Percentiles rank a stretch among this genome's conserved stretches.
These are phyloP conservation scores for Xylaria sp. DNA, from an alignment of 2,329 filamentous ascomycete genomes.

Conservation along the genomic window DNA sequence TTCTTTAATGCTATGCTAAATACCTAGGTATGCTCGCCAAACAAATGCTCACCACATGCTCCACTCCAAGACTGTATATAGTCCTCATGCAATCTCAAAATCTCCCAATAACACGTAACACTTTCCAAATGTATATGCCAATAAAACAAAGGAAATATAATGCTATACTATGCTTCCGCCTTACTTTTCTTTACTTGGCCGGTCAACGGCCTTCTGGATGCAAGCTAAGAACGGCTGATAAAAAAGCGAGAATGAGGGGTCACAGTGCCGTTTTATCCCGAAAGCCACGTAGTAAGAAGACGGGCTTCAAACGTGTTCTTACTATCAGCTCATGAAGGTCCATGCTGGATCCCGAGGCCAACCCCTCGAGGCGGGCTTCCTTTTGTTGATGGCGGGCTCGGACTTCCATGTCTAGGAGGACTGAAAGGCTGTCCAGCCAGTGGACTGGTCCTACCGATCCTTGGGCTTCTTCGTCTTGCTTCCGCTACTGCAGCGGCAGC, in stretches of 20 bases:
- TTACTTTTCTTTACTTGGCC: constrained; percentile 22
- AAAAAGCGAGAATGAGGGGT: constrained; percentile 2
- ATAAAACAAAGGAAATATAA: constrained; percentile 16
- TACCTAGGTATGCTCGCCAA: not conserved
- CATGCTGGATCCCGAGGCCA: constrained; percentile 36
- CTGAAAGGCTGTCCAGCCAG: constrained; percentile 21
- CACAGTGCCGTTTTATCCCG: not conserved
- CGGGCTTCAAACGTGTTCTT: not conserved
- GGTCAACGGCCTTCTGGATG: constrained; percentile 10
- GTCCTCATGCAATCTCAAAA: constrained; percentile 2
- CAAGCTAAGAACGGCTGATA: not conserved
- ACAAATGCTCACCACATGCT: not conserved
- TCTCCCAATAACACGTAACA: not conserved
- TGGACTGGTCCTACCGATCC: constrained; percentile 28
- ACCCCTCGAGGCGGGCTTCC: constrained; percentile 26
- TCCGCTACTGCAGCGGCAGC: constrained; percentile 26
- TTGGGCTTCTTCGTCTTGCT: constrained; percentile 26
- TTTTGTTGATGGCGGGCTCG: constrained; percentile 18
- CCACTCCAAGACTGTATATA: not conserved
- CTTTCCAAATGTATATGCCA: constrained; percentile 6
- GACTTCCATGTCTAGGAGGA: constrained; percentile 8
- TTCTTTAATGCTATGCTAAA: constrained; percentile 15
- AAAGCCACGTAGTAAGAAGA: not conserved
- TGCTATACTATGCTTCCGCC: constrained; percentile 13
- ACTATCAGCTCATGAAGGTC: constrained; percentile 7